phyloP scores from a whole-genome alignment of 164 flowering plant species.

The Paratinospora sagittata region DNA sequence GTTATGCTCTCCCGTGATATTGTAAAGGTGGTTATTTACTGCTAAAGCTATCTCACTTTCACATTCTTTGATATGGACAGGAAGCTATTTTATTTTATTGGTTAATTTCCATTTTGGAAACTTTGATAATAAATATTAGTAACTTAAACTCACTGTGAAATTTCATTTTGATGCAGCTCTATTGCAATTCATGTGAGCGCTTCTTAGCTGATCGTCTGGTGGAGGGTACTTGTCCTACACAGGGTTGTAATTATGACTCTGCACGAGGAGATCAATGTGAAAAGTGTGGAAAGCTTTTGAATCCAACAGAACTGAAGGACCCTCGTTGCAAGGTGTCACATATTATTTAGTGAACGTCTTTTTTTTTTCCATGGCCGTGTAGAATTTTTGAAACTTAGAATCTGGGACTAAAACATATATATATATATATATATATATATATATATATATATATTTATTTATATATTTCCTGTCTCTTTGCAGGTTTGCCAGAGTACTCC shows the following conservation, averaged over 20 bases:
- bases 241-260: slow-evolving; percentile 69
- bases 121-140: not conserved
- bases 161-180: slow-evolving; percentile 46
- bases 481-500: slow-evolving; percentile 72
- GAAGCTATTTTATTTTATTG: not conserved
- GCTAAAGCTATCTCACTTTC: not conserved
- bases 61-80: not conserved
- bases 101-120: not conserved
- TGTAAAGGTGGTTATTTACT: not conserved
- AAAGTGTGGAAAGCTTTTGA: slow-evolving; percentile 76
- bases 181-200: slow-evolving; percentile 69
- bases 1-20: not conserved
- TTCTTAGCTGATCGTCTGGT: slow-evolving; percentile 92
- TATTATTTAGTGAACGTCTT: not conserved
- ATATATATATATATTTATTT: too few relatives aligned
- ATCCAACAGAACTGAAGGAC: slow-evolving; percentile 81
- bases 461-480: slow-evolving; percentile 1
- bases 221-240: slow-evolving; percentile 83
- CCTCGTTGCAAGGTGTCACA: slow-evolving; percentile 83
- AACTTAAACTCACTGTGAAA: slow-evolving; percentile 7
- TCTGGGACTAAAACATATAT: not conserved
- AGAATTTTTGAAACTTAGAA: not conserved
- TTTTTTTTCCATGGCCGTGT: not conserved
- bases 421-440: too few relatives aligned
- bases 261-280: slow-evolving; percentile 98